Evolutionary conservation across 2,329 filamentous ascomycete species (phyloP).

Genomic region (Fusarium udum): DNA sequence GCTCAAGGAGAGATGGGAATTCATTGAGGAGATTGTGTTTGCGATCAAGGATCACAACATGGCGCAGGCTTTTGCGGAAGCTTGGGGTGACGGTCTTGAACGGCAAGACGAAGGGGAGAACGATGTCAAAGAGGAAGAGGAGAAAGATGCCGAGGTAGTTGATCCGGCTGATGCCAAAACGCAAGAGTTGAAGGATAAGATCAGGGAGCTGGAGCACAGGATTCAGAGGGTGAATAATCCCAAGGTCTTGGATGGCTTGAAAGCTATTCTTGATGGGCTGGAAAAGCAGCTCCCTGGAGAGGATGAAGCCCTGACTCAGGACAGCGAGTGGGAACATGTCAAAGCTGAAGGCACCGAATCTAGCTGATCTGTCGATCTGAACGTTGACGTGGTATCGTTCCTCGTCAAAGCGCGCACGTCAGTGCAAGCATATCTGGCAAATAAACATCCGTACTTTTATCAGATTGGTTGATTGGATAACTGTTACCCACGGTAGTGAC

Average conservation of each 20-base stretch:
- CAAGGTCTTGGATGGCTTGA: conserved; percentile 16
- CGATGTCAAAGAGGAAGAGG: background rate
- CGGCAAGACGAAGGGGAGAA: background rate
- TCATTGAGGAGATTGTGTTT: conserved; percentile 61
- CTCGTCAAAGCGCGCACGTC: background rate
- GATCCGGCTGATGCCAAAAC: conserved; percentile 3
- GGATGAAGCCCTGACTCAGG: background rate
- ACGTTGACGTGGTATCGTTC: background rate
- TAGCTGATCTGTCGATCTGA: background rate
- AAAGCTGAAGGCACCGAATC: background rate
- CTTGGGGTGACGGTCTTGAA: conserved; percentile 53
- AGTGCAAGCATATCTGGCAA: background rate
- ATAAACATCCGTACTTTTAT: background rate
- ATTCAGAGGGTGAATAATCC: conserved; percentile 19
- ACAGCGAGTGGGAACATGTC: background rate
- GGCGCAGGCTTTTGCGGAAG: conserved; percentile 60
- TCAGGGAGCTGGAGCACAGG: conserved; percentile 30
- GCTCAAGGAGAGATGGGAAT: conserved; percentile 33
- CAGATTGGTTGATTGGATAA: background rate
- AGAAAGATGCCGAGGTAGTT: background rate
- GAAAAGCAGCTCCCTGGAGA: conserved; percentile 14
- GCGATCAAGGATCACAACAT: conserved; percentile 64
- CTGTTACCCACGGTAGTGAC: background rate
- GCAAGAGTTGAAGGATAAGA: conserved; percentile 22
- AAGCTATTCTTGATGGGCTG: conserved; percentile 12